Evolutionary conservation across 1,284 basidiomycete species (phyloP), one percentile per base, ranked within the genome.

Genomic region (Leccinum pachyderme): DNA sequence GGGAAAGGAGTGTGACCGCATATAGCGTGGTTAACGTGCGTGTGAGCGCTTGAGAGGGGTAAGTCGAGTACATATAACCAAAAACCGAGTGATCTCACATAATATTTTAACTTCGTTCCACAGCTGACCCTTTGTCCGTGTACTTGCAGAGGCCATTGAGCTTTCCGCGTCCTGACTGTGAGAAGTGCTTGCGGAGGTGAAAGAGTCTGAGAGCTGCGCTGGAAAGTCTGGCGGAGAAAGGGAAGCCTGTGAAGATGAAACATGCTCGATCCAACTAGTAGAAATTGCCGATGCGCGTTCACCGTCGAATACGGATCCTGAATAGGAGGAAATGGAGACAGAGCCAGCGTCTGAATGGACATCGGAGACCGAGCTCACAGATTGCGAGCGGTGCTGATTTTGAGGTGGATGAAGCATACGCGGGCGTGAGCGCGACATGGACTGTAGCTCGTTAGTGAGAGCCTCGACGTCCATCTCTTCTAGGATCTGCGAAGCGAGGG

Each of bases 81-180:
- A 22, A 9, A 18, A 52, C 37, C 4, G 31, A 48, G 68, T 15
- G 24, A 7, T 5, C 82, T 53, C 63, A 92, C 91, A 86, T 4
- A 91, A 79, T 51, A 91, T 82, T 67, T 93, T 93, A 47, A 94
- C 80, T 68, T 92, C 88, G 57, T 84, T 83, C 91, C 91, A 94
- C 13, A 94, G 74, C 60, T 93, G 87, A 1, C 80, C 81, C 73
- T 87, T 86, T 25, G 79, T 81, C 62, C 73, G 71, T 72, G 56
- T 72, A 61, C 32, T 70, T 66, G 49, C 43, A 3, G 67, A 68
- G 8, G 52, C 47, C 8, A 25, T 27, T 2, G 64, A 60, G 11
- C 33, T 28, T 7, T 57, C 57, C 47, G 44, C 47, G n/a, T 51
- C 49, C 4, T 52, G 57, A 28, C 73, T 76, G 22, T 72, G 57